Evolutionary conservation across 2,329 filamentous ascomycete genomes (phyloP).

Genomic region (Aspergillus luchuensis): DNA sequence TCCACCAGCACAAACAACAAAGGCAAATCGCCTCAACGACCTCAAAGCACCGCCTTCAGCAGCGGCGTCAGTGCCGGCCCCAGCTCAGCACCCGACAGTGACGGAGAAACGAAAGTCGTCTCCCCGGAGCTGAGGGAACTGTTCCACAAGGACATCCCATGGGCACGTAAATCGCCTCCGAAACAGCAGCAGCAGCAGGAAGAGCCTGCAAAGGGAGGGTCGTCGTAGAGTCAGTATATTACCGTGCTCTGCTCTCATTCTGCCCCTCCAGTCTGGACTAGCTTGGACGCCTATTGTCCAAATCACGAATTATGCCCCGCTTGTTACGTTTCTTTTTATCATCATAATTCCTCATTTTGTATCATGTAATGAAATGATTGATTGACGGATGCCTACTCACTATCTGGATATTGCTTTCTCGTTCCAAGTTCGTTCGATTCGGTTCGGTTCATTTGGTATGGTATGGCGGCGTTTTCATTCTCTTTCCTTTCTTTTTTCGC

Average conservation of each 20-base stretch:
- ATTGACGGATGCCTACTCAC: neutral
- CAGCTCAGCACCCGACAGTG: neutral
- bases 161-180: slow-evolving; percentile 35
- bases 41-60: slow-evolving; percentile 26
- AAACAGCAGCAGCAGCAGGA: neutral
- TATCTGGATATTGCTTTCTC: neutral
- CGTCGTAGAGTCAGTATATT: neutral
- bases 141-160: slow-evolving; percentile 60
- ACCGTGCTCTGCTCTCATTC: neutral
- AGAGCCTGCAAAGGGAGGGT: neutral
- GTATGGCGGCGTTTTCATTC: neutral
- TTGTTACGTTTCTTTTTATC: neutral
- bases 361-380: neutral
- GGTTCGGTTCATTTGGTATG: neutral
- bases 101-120: slow-evolving; percentile 55
- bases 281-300: neutral
- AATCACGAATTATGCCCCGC: neutral
- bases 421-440: neutral
- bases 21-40: slow-evolving; percentile 34
- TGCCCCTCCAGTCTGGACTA: too few species aligned
- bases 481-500: neutral
- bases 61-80: slow-evolving; percentile 23
- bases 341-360: neutral
- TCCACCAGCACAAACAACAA: slow-evolving; percentile 28
- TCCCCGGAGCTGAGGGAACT: slow-evolving; percentile 64